Evolutionary conservation across 371 early-diverging fungal genomes (phyloP).

Genomic region (Nematocida sp.): DNA sequence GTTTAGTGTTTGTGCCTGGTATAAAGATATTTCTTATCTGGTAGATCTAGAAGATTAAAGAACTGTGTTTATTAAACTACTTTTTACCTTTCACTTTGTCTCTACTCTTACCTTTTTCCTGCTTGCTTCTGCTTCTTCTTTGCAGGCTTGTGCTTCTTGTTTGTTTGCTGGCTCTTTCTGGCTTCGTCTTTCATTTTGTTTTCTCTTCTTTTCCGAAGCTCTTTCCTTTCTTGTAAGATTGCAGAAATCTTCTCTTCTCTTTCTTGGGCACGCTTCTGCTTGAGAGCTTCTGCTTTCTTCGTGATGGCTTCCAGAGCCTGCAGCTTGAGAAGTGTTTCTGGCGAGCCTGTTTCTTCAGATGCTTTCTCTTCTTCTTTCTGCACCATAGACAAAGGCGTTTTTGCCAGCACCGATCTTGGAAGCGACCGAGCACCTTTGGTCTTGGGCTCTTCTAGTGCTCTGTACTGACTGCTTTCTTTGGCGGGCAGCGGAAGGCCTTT

Average conservation of each 20-base stretch:
- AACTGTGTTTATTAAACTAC: no score
- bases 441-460: slow-evolving; percentile 66
- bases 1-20: no score
- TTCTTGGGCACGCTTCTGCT: slow-evolving; percentile 13
- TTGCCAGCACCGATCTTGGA: slow-evolving; percentile 68
- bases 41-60: no score
- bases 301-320: slow-evolving; percentile 53
- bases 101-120: no score
- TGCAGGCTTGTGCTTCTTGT: slow-evolving; percentile 21
- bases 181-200: slow-evolving; percentile 42
- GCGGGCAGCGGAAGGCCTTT: slow-evolving; percentile 70
- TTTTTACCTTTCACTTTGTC: no score
- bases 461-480: slow-evolving; percentile 71
- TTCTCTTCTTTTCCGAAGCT: slow-evolving; percentile 16
- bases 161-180: slow-evolving; percentile 19
- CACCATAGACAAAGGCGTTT: slow-evolving; percentile 76
- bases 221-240: slow-evolving; percentile 20
- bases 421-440: slow-evolving; percentile 78
- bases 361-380: slow-evolving; percentile 77
- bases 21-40: no score
- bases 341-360: slow-evolving; percentile 69
- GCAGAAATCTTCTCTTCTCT: slow-evolving; percentile 42
- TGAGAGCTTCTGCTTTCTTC: slow-evolving; percentile 35
- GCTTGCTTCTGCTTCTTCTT: slow-evolving; percentile 5
- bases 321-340: slow-evolving; percentile 36